These are phyloP conservation scores for Leccinum boreale DNA, from an alignment of 768 basidiomycete genomes.

Conservation along the genomic window DNA sequence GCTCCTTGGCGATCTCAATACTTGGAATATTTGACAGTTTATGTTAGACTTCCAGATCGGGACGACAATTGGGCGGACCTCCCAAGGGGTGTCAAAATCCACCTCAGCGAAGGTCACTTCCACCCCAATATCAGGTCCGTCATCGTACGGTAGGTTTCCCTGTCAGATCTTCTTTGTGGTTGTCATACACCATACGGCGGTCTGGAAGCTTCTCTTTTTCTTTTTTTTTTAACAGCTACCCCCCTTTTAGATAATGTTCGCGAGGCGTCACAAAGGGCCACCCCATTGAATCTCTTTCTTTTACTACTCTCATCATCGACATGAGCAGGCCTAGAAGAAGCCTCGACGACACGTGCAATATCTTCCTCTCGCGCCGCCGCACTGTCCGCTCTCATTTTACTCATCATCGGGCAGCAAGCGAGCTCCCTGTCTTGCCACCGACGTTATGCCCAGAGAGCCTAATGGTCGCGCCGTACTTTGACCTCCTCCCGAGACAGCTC, in stretches of 20 bases:
- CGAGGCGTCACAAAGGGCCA: constrained; percentile 17
- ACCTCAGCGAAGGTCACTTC: constrained; percentile 16
- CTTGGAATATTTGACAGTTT: constrained; percentile 1
- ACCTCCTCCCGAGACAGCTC: constrained; percentile 5
- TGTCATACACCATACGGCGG: constrained; percentile 3
- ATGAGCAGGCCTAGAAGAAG: constrained; percentile 27
- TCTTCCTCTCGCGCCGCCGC: constrained; percentile 26
- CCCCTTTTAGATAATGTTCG: constrained; percentile 10
- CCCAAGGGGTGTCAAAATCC: constrained; percentile 4
- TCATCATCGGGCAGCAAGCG: constrained; percentile 9
- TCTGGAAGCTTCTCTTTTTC: constrained; percentile 13
- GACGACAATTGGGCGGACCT: constrained; percentile 28
- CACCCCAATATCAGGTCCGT: constrained; percentile 3
- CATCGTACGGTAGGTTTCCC: constrained; percentile 1
- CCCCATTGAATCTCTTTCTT: constrained; percentile 14
- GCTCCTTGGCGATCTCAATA: not conserved
- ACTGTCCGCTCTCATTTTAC: constrained; percentile 3
- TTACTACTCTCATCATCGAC: constrained; percentile 8
- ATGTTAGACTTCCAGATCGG: constrained; percentile 12
- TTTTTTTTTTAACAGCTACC: constrained; percentile 14
- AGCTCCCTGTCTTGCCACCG: constrained; percentile 6
- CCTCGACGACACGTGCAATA: constrained; percentile 30
- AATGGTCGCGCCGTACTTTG: constrained; percentile 5
- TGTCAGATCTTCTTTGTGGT: constrained; percentile 23
- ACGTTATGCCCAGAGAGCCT: constrained; percentile 7